Base-by-base conservation (phyloP, 352 stramenopile species). In the Phytophthora sojae region DNA sequence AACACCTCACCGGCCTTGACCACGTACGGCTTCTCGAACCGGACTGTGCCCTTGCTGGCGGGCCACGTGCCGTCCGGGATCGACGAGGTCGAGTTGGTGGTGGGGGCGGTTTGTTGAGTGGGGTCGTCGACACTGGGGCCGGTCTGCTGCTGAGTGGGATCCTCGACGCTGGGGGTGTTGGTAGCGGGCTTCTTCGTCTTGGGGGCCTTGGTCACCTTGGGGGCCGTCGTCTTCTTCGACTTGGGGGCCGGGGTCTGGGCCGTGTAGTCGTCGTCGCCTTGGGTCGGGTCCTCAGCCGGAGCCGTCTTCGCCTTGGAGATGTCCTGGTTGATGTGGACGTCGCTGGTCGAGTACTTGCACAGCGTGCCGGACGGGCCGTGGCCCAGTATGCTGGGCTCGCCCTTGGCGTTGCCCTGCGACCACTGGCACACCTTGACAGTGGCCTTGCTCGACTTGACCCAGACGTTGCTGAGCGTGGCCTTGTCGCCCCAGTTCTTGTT, bases 241-340 rank as follows among this genome's bases (percentile, higher is more conserved):
- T 51, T 51, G 44, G 44, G 57, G 2, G 57, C 57, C 12, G 37
- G 29, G 4, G 56, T 61, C 57, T 64, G 29, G 8, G 23, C n/a
- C n/a, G n/a, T n/a, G n/a, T n/a, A n/a, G n/a, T n/a, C n/a, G 7
- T 51, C 44, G 44, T 51, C 44, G 12, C 12, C n/a, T 9, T 55
- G 23, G 21, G 35, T 55, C 9, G 49, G 49, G 11, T 55, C 11
- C 23, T 35, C 21, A 7, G 47, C 3, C 26, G 25, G 11, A 6
- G 51, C 6, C 11, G 25, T 39, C 26, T 42, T 21, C 37, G 51
- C 61, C 50, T 67, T 32, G 4, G 47, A 57, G 17, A 71, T 50
- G 30, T 71, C 49, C 56, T 66, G n/a, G 49, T 71, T 71, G 57
- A 71, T 71, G 56, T 71, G 64, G 19, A 72, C 58, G 8, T 72